Evolutionary conservation across 768 basidiomycete genomes (phyloP).

Genomic region (Mycena rosella): DNA sequence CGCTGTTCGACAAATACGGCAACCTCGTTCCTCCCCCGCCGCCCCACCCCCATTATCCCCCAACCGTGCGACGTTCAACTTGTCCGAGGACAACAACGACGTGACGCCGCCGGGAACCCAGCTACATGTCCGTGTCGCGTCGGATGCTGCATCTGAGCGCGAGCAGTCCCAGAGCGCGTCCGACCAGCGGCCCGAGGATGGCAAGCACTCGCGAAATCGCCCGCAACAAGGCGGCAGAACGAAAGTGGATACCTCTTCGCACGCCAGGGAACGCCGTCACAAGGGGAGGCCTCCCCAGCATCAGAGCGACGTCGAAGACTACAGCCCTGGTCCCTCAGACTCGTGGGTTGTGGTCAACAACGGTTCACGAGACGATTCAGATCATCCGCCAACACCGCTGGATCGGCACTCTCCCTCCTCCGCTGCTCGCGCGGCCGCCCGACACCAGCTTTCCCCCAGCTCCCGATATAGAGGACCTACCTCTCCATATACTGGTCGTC

Average conservation of each 20-base stretch:
- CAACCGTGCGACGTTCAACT: conserved; percentile 53
- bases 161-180: conserved; percentile 52
- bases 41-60: conserved; percentile 61
- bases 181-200: conserved; percentile 6
- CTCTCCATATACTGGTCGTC: conserved; percentile 49
- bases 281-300: conserved; percentile 15
- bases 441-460: conserved; percentile 47
- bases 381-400: conserved; percentile 31
- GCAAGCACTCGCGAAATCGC: conserved; percentile 8
- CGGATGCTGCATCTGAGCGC: conserved; percentile 51
- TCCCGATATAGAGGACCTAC: conserved; percentile 44
- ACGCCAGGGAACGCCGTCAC: conserved; percentile 26
- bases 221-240: conserved; percentile 17
- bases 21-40: conserved; percentile 45
- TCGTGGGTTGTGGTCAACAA: conserved; percentile 34
- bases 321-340: conserved; percentile 26
- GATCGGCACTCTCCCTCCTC: conserved; percentile 38
- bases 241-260: conserved; percentile 7
- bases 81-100: conserved; percentile 53
- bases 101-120: conserved; percentile 48
- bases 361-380: conserved; percentile 20
- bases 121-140: conserved; percentile 52
- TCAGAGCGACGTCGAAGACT: conserved; percentile 34
- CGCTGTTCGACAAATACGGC: conserved; percentile 49
- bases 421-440: conserved; percentile 42